Conservation (phyloP, 495 filamentous ascomycete genomes). For the Parachaetomium inaequale region DNA sequence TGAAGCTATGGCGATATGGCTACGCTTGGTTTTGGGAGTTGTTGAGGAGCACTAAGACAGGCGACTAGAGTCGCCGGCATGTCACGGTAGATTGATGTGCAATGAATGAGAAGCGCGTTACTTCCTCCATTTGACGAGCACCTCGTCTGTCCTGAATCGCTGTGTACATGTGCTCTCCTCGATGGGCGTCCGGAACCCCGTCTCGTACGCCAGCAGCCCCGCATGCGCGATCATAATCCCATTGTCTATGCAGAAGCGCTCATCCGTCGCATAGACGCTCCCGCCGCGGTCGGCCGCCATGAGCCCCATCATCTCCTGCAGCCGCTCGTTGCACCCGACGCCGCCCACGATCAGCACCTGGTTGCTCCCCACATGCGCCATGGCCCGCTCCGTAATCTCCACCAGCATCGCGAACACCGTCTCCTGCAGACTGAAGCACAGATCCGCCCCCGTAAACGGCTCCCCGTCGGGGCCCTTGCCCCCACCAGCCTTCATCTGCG, state of each 20-base stretch:
- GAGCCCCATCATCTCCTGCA: constrained; percentile 97
- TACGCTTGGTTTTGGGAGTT: constrained; percentile 1
- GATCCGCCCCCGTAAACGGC: constrained; percentile 70
- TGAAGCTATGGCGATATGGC: not conserved
- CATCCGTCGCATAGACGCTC: constrained; percentile 89
- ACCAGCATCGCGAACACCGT: constrained; percentile 95
- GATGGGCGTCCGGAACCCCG: constrained; percentile 69
- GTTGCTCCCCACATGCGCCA: constrained; percentile 90
- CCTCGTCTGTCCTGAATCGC: constrained; percentile 91
- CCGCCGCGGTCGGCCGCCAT: constrained; percentile 93
- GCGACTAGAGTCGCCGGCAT: not conserved
- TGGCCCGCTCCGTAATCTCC: constrained; percentile 96
- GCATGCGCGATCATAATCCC: constrained; percentile 99
- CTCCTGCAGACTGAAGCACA: constrained; percentile 94
- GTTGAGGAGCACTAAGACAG: not conserved
- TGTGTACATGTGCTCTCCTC: constrained; percentile 89
- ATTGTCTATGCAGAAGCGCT: constrained; percentile 98
- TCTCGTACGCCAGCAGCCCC: constrained; percentile 76
- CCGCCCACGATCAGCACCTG: constrained; percentile 95
- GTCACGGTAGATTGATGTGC: constrained; percentile 5
- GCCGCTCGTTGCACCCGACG: constrained; percentile 93
- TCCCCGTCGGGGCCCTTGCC: constrained; percentile 42
- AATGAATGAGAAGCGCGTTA: constrained; percentile 39
- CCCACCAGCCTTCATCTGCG: constrained; percentile 45
- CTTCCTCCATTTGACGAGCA: constrained; percentile 86